Percentiles rank a stretch among this genome's conserved stretches.
phyloP scores from a whole-genome alignment of 2,329 filamentous ascomycete species.

The Trichophaea hybrida region DNA sequence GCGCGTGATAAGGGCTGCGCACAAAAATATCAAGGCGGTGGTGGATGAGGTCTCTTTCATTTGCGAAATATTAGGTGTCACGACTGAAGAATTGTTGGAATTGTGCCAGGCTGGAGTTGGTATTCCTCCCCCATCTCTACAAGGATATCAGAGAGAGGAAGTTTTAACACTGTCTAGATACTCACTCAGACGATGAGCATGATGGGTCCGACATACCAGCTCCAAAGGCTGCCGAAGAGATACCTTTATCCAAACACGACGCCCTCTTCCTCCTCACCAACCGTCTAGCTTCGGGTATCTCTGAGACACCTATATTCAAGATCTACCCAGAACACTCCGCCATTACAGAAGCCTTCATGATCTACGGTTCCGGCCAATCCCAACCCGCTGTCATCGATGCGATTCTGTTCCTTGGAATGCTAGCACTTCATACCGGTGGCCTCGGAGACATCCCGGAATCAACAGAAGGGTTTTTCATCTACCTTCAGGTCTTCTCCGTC shows the following conservation, averaged over 20 bases:
- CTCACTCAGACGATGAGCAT: slow-evolving; percentile 11
- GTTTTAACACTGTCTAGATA: background rate
- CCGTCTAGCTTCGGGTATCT: slow-evolving; percentile 15
- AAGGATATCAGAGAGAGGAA: background rate
- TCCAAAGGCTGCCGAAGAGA: slow-evolving; percentile 25
- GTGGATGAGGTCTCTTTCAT: slow-evolving; percentile 16
- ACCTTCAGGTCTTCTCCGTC: slow-evolving; percentile 27
- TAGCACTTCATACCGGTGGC: slow-evolving; percentile 20
- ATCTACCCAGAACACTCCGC: slow-evolving; percentile 26
- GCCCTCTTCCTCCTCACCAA: slow-evolving; percentile 26
- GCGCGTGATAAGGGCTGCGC: slow-evolving; percentile 9
- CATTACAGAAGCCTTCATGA: slow-evolving; percentile 24
- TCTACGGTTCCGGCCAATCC: slow-evolving; percentile 15
- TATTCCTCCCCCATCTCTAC: background rate
- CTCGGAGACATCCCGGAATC: slow-evolving; percentile 19
- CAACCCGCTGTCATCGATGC: slow-evolving; percentile 26
- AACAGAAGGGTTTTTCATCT: slow-evolving; percentile 24
- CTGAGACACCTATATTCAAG: slow-evolving; percentile 2
- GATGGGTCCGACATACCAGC: slow-evolving; percentile 18
- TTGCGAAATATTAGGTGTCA: slow-evolving; percentile 17
- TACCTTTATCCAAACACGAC: slow-evolving; percentile 27
- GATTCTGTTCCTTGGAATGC: slow-evolving; percentile 26
- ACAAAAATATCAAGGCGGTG: slow-evolving; percentile 12
- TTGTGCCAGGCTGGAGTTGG: slow-evolving; percentile 6
- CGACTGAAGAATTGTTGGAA: slow-evolving; percentile 19